Evolutionary conservation across 331 rosid genomes (phyloP).

Genomic region (Telfairia occidentalis): DNA sequence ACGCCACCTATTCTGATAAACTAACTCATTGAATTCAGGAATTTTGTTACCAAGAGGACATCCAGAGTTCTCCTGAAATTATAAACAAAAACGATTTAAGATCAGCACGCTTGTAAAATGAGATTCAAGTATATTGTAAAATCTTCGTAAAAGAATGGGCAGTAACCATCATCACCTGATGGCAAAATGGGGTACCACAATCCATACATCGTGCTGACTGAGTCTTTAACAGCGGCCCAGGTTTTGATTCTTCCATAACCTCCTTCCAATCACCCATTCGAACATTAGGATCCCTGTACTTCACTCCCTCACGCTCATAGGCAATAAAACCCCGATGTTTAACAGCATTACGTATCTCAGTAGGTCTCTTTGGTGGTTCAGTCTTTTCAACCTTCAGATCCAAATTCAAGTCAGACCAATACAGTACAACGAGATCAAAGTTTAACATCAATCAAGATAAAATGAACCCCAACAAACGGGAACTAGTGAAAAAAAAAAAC

Average conservation of each 20-base stretch:
- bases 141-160: background rate
- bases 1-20: slow-evolving; percentile 91
- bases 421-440: background rate
- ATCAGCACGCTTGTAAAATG: background rate
- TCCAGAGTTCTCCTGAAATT: slow-evolving; percentile 81
- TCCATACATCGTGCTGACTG: slow-evolving; percentile 99
- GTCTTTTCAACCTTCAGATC: slow-evolving; percentile 37
- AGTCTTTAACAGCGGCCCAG: slow-evolving; percentile 92
- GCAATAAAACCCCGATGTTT: slow-evolving; percentile 86
- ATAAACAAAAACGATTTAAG: background rate
- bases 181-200: slow-evolving; percentile 99
- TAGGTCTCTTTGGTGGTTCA: slow-evolving; percentile 55
- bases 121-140: background rate
- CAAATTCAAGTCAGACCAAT: slow-evolving; percentile 17
- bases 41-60: slow-evolving; percentile 98
- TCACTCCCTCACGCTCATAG: slow-evolving; percentile 91
- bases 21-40: slow-evolving; percentile 92
- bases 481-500: background rate
- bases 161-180: slow-evolving; percentile 42
- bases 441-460: slow-evolving; percentile 1
- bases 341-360: slow-evolving; percentile 49
- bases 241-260: slow-evolving; percentile 81
- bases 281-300: slow-evolving; percentile 75
- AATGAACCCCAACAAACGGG: background rate
- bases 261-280: slow-evolving; percentile 85